A percentile compares a stretch with the other conserved stretches of the same genome.
phyloP scores from a whole-genome alignment of 352 stramenopile genomes.

The Nothophytophthora sp. region DNA sequence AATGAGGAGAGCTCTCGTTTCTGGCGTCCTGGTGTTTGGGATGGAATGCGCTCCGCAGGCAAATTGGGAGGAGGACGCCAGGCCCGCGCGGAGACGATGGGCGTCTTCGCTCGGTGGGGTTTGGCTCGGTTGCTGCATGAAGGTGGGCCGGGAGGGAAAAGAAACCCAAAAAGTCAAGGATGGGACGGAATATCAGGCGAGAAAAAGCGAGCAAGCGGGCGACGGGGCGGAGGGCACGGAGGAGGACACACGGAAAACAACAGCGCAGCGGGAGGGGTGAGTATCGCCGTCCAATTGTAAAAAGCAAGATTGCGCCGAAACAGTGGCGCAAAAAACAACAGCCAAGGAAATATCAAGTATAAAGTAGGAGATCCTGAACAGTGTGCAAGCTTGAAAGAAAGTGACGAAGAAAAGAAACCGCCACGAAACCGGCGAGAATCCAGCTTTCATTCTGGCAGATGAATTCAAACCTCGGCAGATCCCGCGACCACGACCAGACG shows the following conservation, averaged over 20 bases:
- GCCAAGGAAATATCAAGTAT: background rate
- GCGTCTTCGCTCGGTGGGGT: too few relatives aligned
- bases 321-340: too few relatives aligned
- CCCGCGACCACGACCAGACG: too few relatives aligned
- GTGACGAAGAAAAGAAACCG: background rate
- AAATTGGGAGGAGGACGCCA: too few relatives aligned
- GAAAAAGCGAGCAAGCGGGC: conserved; percentile 34
- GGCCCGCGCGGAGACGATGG: too few relatives aligned
- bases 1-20: too few relatives aligned
- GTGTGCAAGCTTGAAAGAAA: background rate
- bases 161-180: background rate
- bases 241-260: background rate
- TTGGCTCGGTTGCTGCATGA: too few relatives aligned
- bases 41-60: too few relatives aligned
- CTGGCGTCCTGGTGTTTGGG: too few relatives aligned
- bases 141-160: conserved; percentile 8
- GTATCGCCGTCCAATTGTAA: conserved; percentile 22
- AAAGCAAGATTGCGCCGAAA: background rate
- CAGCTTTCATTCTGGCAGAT: too few relatives aligned
- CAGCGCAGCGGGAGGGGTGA: conserved; percentile 10
- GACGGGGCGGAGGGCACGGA: conserved; percentile 20
- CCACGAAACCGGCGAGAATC: background rate
- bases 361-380: too few relatives aligned
- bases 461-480: too few relatives aligned
- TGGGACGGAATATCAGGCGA: conserved; percentile 20